A percentile compares a stretch with the other conserved stretches of the same genome.
Conservation (phyloP, 306 rosid genomes). For the Pyrus pyrifolia region DNA sequence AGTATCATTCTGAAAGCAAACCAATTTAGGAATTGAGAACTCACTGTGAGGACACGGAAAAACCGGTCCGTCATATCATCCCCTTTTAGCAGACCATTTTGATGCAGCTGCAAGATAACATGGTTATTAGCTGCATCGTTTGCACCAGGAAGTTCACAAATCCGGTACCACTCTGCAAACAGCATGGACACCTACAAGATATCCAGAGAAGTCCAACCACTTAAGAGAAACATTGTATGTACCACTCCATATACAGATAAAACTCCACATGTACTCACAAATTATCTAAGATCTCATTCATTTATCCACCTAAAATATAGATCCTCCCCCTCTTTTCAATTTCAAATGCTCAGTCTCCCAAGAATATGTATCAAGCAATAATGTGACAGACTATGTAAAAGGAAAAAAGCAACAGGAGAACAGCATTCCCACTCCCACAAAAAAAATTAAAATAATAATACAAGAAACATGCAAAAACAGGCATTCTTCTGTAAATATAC, state of each 20-base stretch:
- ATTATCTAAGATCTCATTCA: not conserved
- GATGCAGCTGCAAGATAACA: slow-evolving; percentile 67
- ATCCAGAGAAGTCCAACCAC: slow-evolving; percentile 12
- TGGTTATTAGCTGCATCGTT: slow-evolving; percentile 57
- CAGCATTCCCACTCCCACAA: not conserved
- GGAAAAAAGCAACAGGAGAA: not conserved
- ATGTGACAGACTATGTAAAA: not conserved
- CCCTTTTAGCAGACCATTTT: slow-evolving; percentile 78
- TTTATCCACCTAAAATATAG: not conserved
- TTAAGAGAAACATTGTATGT: not conserved
- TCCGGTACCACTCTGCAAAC: slow-evolving; percentile 81
- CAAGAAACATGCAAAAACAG: not conserved
- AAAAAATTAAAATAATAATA: no score
- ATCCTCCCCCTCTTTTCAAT: not conserved
- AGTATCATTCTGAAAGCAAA: not conserved
- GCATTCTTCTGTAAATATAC: not conserved
- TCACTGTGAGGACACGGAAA: slow-evolving; percentile 66
- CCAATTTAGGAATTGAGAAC: slow-evolving; percentile 12
- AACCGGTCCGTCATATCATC: slow-evolving; percentile 86
- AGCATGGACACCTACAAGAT: slow-evolving; percentile 56
- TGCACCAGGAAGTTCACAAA: slow-evolving; percentile 81
- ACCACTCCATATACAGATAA: not conserved
- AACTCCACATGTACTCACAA: not conserved
- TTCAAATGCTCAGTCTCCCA: not conserved
- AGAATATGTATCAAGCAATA: not conserved